Conservation (phyloP, 176 grass and related monocot species). For the Oryza meyeriana region DNA sequence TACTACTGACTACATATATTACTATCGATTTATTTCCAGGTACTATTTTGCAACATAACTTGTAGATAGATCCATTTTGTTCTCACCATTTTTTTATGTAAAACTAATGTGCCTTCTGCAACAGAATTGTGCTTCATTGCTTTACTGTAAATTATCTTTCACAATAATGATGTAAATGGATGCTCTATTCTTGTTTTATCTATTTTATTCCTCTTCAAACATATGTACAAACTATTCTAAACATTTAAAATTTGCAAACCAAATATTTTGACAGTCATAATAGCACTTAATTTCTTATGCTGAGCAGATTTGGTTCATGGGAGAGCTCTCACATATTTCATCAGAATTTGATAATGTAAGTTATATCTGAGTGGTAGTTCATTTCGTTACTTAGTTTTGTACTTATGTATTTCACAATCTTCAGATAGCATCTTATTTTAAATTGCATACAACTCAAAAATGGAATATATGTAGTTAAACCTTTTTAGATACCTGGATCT, state of each 20-base stretch:
- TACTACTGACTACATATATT: slow-evolving; percentile 5
- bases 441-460: not conserved
- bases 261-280: slow-evolving; percentile 24
- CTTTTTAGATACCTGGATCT: not conserved
- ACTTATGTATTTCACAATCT: slow-evolving; percentile 22
- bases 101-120: not conserved
- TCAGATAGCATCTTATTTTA: not conserved
- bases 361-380: not conserved
- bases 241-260: slow-evolving; percentile 11
- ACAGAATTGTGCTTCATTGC: not conserved
- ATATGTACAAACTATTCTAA: slow-evolving; percentile 3
- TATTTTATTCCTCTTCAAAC: slow-evolving; percentile 7
- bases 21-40: not conserved
- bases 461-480: not conserved
- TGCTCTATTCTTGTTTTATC: slow-evolving; percentile 8
- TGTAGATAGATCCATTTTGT: not conserved
- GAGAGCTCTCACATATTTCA: slow-evolving; percentile 95
- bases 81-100: not conserved
- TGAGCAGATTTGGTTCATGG: slow-evolving; percentile 96
- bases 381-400: slow-evolving; percentile 18
- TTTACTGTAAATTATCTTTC: slow-evolving; percentile 22
- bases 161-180: slow-evolving; percentile 14
- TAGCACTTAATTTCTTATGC: slow-evolving; percentile 37
- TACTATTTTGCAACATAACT: slow-evolving; percentile 18
- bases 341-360: slow-evolving; percentile 97